These are phyloP conservation scores for Arabidopsis arenosa DNA, from an alignment of 345 rosid species.

Conservation along the genomic window DNA sequence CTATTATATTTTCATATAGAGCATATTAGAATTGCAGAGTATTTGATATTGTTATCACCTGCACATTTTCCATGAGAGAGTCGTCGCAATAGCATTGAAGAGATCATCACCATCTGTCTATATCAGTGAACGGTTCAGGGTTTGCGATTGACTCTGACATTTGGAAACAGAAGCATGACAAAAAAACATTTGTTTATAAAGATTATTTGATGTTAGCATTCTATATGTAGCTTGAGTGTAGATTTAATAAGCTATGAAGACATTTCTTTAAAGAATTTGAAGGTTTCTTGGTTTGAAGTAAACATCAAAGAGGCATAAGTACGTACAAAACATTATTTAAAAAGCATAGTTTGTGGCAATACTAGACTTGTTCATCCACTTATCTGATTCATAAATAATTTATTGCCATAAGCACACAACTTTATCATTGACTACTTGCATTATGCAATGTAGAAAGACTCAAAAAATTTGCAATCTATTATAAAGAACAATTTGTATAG, in stretches of 20 bases:
- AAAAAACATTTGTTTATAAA: slow-evolving; percentile 1
- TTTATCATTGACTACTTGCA: slow-evolving; percentile 36
- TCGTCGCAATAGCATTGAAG: neutral
- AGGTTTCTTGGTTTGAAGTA: slow-evolving; percentile 26
- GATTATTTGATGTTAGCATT: slow-evolving; percentile 11
- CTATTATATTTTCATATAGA: no score
- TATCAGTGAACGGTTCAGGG: neutral
- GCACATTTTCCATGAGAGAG: neutral
- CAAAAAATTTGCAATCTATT: neutral
- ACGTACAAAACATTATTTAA: neutral
- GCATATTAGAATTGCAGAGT: neutral
- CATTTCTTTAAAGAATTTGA: neutral
- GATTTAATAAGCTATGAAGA: slow-evolving; percentile 8
- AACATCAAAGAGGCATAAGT: slow-evolving; percentile 6
- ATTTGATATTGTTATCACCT: neutral
- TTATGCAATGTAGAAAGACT: slow-evolving; percentile 11
- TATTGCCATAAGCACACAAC: slow-evolving; percentile 26
- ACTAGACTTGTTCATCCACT: slow-evolving; percentile 42
- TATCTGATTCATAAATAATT: slow-evolving; percentile 22
- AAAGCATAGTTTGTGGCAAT: slow-evolving; percentile 17
- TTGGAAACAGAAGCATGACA: neutral
- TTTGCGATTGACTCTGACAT: neutral
- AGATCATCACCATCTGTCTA: neutral
- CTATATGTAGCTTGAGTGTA: slow-evolving; percentile 19
- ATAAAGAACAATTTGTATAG: slow-evolving; percentile 4